Evolutionary conservation across 371 early-diverging fungal species (phyloP), one percentile per base, ranked within the genome.

Genomic region (Apophysomyces ossiformis): DNA sequence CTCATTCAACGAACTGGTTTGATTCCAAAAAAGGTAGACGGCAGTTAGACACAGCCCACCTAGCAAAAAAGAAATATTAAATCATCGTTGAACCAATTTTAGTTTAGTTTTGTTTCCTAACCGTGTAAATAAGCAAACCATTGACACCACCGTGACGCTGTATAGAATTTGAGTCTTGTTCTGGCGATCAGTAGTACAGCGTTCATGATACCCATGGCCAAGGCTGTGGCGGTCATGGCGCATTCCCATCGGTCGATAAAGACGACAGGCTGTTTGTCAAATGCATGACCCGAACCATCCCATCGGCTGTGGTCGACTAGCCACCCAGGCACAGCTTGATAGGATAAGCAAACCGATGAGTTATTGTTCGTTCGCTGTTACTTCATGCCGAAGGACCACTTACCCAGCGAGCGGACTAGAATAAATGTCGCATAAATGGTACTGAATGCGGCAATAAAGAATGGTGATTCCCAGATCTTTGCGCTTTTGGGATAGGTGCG

Each of bases 271-370:
- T 69, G 21, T 57, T 54, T 60, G 41, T 69, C 69, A 37, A 44
- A 69, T 5, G 61, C 16, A 61, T 65, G 69, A 3, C 69, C 69
- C 6, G 54, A 61, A 1, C 69, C 69, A 61, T 69, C 65, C 69
- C 69, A 69, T 5, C 35, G 35, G 6, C 32, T 35, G 46, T 69
- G 69, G 61, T 69, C 69, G 13, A 69, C 69, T 18, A 69, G 15
- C 69, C 69, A 69, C 15, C 69, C 69, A 21, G 54, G 21, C 11
- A 69, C 67, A 57, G 67, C 67, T 67, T 50, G 32, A 2, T 21
- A 26, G 5, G 41, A 32, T 44, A 41, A 5, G 37, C 8, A 21
- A 15, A 21, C 11, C 32, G 13, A 18, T 18, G 39, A 58, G n/a
- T 6, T n/a, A 32, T 13, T n/a, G 1, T 38, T 58, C 3, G 13